Evolutionary conservation across 306 rosid species (phyloP), one percentile per base, ranked within the genome.

Genomic region (Bauhinia variegata): DNA sequence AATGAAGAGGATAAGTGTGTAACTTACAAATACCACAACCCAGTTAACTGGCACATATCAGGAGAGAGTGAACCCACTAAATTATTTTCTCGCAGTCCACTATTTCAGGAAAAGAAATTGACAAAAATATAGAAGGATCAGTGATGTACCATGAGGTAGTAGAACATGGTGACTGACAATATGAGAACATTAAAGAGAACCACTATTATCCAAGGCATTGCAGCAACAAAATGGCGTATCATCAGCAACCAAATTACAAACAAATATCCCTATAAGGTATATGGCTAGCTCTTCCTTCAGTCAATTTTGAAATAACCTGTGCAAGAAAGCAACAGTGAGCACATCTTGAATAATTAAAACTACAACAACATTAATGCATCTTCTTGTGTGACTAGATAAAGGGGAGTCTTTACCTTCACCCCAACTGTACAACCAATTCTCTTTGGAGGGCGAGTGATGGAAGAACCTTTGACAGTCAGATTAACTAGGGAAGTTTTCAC

Each of bases 131-230:
- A n/a, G n/a, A n/a, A n/a, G n/a, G n/a, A n/a, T n/a, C n/a, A n/a
- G n/a, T n/a, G n/a, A n/a, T n/a, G n/a, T n/a, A n/a, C n/a, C n/a
- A n/a, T n/a, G n/a, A 93, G 60, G 79, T 89, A 89, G 79, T 80
- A 88, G 76, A 86, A 86, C 95, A 93, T 83, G 65, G 97, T 86
- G 79, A 85, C 95, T 34, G 93, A 79, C 78, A 89, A 56, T 34
- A 85, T 85, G 70, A 93, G 98, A 69, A 93, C 67, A 74, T 93
- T 88, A 72, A 89, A 89, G 37, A 89, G 78, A 11, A 67, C 78
- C 46, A 89, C 96, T 9, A 96, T 93, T 76, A 93, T 83, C 98
- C 98, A 93, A 34, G 98, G 98, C 98, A 89, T 93, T 32, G 98
- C 95, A 47, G 86, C 81, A 70, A 93, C 98, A 54, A 93, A 90